phyloP scores from a whole-genome alignment of 2,329 filamentous ascomycete species.

The Neonectria ditissima region DNA sequence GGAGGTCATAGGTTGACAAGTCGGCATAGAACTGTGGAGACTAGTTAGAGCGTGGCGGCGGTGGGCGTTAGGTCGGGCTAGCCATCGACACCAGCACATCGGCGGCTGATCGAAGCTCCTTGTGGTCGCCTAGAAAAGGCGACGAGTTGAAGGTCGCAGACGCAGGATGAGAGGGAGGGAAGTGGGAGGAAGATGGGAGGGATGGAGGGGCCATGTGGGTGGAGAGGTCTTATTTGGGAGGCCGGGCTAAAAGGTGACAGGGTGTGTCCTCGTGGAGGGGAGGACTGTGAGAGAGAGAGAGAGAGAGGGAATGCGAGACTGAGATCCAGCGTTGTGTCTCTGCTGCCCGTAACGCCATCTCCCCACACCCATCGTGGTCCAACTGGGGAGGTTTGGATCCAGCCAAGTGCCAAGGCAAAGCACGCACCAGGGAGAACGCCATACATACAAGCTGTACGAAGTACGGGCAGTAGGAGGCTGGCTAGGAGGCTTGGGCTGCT shows the following conservation, averaged over 20 bases:
- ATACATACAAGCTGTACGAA: not conserved
- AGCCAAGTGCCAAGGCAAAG: constrained; percentile 9
- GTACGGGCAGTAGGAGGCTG: not conserved
- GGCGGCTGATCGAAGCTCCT: constrained; percentile 46
- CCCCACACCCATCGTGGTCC: constrained; percentile 43
- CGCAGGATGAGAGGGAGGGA: constrained; percentile 37
- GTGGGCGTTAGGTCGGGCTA: constrained; percentile 44
- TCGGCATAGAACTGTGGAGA: constrained; percentile 44
- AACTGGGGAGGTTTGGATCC: constrained; percentile 28
- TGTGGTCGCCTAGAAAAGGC: constrained; percentile 42
- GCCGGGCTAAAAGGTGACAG: constrained; percentile 35
- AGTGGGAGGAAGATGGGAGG: constrained; percentile 39
- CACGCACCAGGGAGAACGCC: constrained; percentile 6
- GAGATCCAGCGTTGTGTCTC: constrained; percentile 41
- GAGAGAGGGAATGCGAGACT: too few relatives aligned
- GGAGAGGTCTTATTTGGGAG: constrained; percentile 50
- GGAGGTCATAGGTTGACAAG: constrained; percentile 36
- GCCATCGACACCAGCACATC: constrained; percentile 45
- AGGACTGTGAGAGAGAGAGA: constrained; percentile 34
- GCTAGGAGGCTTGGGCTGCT: constrained; percentile 13
- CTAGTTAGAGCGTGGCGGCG: constrained; percentile 39
- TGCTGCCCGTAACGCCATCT: constrained; percentile 41
- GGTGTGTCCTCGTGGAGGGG: constrained; percentile 29
- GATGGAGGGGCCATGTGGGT: constrained; percentile 48
- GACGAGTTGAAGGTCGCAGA: constrained; percentile 41